These are phyloP conservation scores for Chiua virens DNA, from an alignment of 768 basidiomycete species.

Conservation along the genomic window DNA sequence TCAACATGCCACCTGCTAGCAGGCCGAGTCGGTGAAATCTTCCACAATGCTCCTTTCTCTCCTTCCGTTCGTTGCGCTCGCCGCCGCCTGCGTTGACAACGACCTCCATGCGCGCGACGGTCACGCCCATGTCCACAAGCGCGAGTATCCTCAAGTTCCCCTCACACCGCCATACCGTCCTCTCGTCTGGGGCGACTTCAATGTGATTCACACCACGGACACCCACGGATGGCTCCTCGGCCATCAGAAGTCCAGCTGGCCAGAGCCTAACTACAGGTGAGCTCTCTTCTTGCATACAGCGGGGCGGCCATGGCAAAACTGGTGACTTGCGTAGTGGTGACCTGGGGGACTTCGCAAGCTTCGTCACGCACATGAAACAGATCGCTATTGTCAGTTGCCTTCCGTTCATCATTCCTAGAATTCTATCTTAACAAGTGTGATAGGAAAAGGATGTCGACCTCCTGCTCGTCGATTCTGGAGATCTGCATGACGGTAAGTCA, in stretches of 20 bases:
- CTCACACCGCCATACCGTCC: constrained; percentile 61
- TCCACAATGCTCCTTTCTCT: constrained; percentile 16
- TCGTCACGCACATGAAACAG: constrained; percentile 78
- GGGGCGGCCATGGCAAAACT: not conserved
- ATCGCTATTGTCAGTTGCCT: constrained; percentile 52
- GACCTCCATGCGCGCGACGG: constrained; percentile 23
- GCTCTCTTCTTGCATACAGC: constrained; percentile 7
- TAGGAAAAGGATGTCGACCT: constrained; percentile 77
- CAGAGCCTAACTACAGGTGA: constrained; percentile 74
- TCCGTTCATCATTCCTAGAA: not conserved
- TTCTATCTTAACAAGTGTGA: not conserved
- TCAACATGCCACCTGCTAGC: not conserved
- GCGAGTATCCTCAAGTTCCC: constrained; percentile 40
- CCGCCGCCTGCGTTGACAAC: constrained; percentile 20
- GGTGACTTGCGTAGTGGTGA: constrained; percentile 41
- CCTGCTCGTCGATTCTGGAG: constrained; percentile 80
- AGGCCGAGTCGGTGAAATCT: not conserved
- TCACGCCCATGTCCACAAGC: constrained; percentile 36
- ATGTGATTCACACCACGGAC: constrained; percentile 85
- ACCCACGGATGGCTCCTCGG: constrained; percentile 82
- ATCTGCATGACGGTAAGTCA: constrained; percentile 62
- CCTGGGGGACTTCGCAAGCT: constrained; percentile 86
- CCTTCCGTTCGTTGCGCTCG: constrained; percentile 17
- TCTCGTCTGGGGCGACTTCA: constrained; percentile 87
- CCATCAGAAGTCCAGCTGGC: constrained; percentile 71